phyloP scores from a whole-genome alignment of 2,329 filamentous ascomycete species.

The Hypoxylon sp. region DNA sequence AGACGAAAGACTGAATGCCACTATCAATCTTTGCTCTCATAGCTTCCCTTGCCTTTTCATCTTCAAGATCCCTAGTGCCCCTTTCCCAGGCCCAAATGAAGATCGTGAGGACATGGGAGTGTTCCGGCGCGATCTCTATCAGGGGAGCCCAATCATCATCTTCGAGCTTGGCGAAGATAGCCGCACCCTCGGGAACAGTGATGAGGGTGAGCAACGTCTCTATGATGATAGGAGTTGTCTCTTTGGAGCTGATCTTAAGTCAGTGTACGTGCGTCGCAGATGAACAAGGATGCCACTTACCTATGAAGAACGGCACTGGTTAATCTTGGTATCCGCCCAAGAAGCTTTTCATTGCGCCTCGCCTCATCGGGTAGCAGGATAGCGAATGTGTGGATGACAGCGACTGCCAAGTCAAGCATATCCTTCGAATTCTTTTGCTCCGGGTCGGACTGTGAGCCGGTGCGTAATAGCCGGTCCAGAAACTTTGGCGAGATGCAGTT shows the following conservation, averaged over 20 bases:
- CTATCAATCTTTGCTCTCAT: conserved; percentile 61
- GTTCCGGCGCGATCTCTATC: conserved; percentile 68
- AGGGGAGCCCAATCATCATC: conserved; percentile 69
- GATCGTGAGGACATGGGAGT: conserved; percentile 69
- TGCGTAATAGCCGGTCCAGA: conserved; percentile 72
- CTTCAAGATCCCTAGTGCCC: conserved; percentile 55
- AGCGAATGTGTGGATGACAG: conserved; percentile 74
- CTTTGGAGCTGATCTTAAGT: conserved; percentile 60
- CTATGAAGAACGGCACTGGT: conserved; percentile 68
- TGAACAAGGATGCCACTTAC: conserved; percentile 55
- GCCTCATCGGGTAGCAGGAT: conserved; percentile 67
- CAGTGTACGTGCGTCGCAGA: conserved; percentile 15
- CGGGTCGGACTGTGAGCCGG: conserved; percentile 59
- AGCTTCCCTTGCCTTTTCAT: conserved; percentile 45
- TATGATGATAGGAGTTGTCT: conserved; percentile 68
- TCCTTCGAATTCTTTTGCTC: conserved; percentile 65
- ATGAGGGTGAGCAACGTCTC: conserved; percentile 71
- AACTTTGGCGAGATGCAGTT: conserved; percentile 73
- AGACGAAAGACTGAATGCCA: conserved; percentile 64
- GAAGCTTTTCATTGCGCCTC: conserved; percentile 62
- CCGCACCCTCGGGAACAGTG: conserved; percentile 65
- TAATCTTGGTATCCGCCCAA: conserved; percentile 67
- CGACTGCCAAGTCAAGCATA: conserved; percentile 75
- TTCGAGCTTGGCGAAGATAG: conserved; percentile 58
- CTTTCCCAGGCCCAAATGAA: conserved; percentile 71